phyloP scores from a whole-genome alignment of 306 rosid species.

The Glycine tomentella region DNA sequence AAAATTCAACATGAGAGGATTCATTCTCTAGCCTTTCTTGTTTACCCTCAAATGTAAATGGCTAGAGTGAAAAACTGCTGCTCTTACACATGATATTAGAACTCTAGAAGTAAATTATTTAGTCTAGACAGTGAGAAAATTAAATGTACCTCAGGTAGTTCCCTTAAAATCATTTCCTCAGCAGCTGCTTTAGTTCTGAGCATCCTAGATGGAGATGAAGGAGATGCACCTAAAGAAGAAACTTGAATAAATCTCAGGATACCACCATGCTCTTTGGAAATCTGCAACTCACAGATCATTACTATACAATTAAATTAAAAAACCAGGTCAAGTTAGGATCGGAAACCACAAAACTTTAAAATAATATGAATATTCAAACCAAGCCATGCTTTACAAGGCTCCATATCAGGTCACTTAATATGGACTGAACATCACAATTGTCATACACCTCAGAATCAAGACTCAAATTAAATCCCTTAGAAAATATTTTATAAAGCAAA shows the following conservation, averaged over 20 bases:
- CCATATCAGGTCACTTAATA: too few relatives aligned
- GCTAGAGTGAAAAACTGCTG: slow-evolving; percentile 2
- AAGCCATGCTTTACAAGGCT: too few relatives aligned
- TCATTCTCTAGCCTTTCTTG: background rate
- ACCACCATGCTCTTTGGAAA: slow-evolving; percentile 98
- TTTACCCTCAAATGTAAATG: slow-evolving; percentile 18
- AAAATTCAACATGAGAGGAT: slow-evolving; percentile 2
- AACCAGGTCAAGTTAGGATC: too few relatives aligned
- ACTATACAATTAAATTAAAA: background rate
- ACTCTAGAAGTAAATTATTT: background rate
- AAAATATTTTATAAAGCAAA: too few relatives aligned
- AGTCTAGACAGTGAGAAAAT: background rate
- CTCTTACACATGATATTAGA: slow-evolving; percentile 20
- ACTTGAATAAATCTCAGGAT: slow-evolving; percentile 91
- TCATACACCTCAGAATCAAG: too few relatives aligned
- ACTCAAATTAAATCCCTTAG: too few relatives aligned
- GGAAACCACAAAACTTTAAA: too few relatives aligned
- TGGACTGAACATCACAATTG: too few relatives aligned
- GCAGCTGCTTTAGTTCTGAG: slow-evolving; percentile 91
- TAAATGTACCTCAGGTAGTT: slow-evolving; percentile 80
- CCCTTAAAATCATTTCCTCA: slow-evolving; percentile 82
- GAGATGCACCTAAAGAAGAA: slow-evolving; percentile 90
- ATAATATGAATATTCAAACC: too few relatives aligned
- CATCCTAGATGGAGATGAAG: slow-evolving; percentile 85
- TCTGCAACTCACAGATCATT: slow-evolving; percentile 58